Evolutionary conservation across 257 asterid species (phyloP), one percentile per base, ranked within the genome.

Genomic region (Penstemon barbatus): DNA sequence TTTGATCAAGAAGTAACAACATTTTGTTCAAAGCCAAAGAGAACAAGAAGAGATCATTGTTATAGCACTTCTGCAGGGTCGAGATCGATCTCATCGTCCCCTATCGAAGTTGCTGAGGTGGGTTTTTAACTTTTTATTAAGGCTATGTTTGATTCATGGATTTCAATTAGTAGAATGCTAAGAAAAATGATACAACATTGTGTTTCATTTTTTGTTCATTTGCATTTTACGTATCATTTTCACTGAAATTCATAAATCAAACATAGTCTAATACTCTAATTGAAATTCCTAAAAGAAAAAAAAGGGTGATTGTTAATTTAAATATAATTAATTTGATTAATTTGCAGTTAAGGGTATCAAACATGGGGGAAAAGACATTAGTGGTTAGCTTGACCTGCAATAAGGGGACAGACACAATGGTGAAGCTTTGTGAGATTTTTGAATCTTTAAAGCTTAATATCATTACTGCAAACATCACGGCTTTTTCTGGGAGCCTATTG

Each of bases 321-420:
- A 25, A 25, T 25, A 25, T 25, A 1, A 25, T 25, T 25, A 1
- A 25, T 25, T 25, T 25, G 33, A 25, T 4, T 67, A 4, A 67
- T 13, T 70, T 53, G 77, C 90, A 92, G 98, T 74, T 92, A 66
- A 83, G 80, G 72, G 95, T 90, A 3, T 70, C 83, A 3, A 82
- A 80, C 63, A 83, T 90, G 89, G 88, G 87, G 41, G 86, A 90
- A 58, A 86, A 79, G 83, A 88, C 78, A 7, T 39, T 80, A 4
- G 96, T 83, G 53, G 88, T 92, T 19, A 92, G 97, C 84, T 80
- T 92, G 71, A 81, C 90, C 36, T 92, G 98, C 77, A 71, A 71
- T 61, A 90, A 90, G 74, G 78, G 90, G 82, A 71, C 66, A 66
- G 92, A 92, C 79, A 90, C 97, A 54, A 83, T 92, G 85, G 87